phyloP scores from a whole-genome alignment of 108 stramenopile species.

The Licmophora abbreviata region DNA sequence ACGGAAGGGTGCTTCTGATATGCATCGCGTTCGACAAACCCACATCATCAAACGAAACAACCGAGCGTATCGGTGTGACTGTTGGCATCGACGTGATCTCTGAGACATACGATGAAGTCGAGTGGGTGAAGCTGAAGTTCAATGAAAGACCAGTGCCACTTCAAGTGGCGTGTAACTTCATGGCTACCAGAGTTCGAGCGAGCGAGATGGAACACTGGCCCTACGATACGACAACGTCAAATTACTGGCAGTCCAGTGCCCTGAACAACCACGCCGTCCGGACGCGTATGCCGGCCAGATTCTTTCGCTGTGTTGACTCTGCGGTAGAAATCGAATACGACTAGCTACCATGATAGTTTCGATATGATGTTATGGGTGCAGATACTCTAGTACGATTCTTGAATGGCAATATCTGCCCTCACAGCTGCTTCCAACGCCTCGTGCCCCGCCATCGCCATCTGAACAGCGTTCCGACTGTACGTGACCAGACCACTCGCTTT shows the following conservation, averaged over 20 bases:
- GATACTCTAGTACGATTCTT: not conserved
- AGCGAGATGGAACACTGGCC: conserved; percentile 40
- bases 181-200: too few species aligned
- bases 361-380: not conserved
- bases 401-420: conserved; percentile 34
- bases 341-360: conserved; percentile 2
- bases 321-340: conserved; percentile 44
- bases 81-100: conserved; percentile 37
- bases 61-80: conserved; percentile 49
- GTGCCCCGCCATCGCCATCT: conserved; percentile 33
- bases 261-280: conserved; percentile 53
- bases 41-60: conserved; percentile 13
- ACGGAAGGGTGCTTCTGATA: conserved; percentile 26
- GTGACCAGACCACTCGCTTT: conserved; percentile 44
- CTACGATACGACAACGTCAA: conserved; percentile 59
- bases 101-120: conserved; percentile 42
- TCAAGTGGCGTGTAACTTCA: too few species aligned
- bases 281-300: conserved; percentile 37
- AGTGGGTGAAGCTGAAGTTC: conserved; percentile 44
- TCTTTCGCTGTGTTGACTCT: conserved; percentile 28
- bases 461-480: conserved; percentile 42
- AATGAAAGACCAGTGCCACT: conserved; percentile 9
- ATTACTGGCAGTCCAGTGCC: conserved; percentile 48
- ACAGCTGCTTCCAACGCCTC: conserved; percentile 29
- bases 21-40: conserved; percentile 39